Conservation (phyloP, 2,329 filamentous ascomycete genomes). For the Beauveria brongniartii region DNA sequence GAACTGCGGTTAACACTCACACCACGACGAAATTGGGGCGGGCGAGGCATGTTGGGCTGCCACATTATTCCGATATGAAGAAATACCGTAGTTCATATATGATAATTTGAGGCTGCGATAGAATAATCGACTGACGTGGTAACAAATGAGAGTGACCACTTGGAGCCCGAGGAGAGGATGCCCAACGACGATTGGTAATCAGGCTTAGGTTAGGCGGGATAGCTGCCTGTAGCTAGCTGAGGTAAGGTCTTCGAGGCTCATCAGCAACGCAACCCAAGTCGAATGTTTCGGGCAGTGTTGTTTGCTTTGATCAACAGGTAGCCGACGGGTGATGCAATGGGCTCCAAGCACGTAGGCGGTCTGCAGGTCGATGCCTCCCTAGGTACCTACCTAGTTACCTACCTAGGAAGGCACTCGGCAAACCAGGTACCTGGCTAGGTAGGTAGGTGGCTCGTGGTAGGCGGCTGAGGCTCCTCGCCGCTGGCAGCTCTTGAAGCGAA, state of each 20-base stretch:
- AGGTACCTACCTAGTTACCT: background rate
- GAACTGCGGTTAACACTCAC: conserved; percentile 65
- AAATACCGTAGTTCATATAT: background rate
- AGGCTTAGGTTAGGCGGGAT: background rate
- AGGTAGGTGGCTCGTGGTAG: too few species aligned
- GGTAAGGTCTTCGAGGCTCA: background rate
- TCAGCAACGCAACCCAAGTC: background rate
- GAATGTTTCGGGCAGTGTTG: background rate
- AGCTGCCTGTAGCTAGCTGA: background rate
- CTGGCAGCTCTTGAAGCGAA: background rate
- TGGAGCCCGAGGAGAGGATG: background rate
- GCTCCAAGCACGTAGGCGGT: background rate
- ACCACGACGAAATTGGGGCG: conserved; percentile 79
- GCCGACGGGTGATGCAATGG: background rate
- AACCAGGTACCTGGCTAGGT: too few species aligned
- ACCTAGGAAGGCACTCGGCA: too few species aligned
- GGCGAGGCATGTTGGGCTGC: conserved; percentile 80
- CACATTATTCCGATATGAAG: conserved; percentile 74
- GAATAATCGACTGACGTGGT: background rate
- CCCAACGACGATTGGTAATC: conserved; percentile 1
- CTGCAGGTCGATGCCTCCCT: background rate
- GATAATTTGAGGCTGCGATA: background rate
- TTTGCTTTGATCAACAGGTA: background rate
- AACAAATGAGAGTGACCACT: background rate
- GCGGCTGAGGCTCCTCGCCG: background rate